Evolutionary conservation across 805 yeast genomes (phyloP).

Genomic region (Grigorovia jiainica): DNA sequence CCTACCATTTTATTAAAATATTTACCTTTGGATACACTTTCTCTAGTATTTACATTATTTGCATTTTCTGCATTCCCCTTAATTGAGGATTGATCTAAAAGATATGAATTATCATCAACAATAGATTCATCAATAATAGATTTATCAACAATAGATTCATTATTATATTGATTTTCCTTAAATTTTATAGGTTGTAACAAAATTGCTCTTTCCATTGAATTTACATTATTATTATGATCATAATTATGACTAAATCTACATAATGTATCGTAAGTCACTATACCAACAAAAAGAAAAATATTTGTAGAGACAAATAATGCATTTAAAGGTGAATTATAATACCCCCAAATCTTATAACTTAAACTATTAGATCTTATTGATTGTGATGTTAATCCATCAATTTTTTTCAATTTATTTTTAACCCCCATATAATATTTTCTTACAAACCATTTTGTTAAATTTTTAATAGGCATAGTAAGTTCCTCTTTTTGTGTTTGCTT

Average conservation of each 20-base stretch:
- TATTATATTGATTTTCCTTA: too few relatives aligned
- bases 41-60: too few relatives aligned
- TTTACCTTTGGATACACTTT: too few relatives aligned
- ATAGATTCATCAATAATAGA: too few relatives aligned
- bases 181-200: not conserved
- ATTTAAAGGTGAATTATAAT: conserved; percentile 33
- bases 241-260: conserved; percentile 8
- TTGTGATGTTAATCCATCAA: not conserved
- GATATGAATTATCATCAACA: too few relatives aligned
- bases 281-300: conserved; percentile 27
- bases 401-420: not conserved
- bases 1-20: too few relatives aligned
- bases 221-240: too few relatives aligned
- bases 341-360: conserved; percentile 24
- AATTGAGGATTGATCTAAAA: too few relatives aligned
- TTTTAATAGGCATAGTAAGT: not conserved
- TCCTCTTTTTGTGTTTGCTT: too few relatives aligned
- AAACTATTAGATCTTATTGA: not conserved
- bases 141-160: too few relatives aligned
- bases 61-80: too few relatives aligned
- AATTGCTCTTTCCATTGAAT: not conserved
- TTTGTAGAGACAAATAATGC: conserved; percentile 31
- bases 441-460: not conserved
- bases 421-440: not conserved
- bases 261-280: conserved; percentile 27